These are phyloP conservation scores for Daldinia loculata DNA, from an alignment of 495 filamentous ascomycete genomes.

Conservation along the genomic window DNA sequence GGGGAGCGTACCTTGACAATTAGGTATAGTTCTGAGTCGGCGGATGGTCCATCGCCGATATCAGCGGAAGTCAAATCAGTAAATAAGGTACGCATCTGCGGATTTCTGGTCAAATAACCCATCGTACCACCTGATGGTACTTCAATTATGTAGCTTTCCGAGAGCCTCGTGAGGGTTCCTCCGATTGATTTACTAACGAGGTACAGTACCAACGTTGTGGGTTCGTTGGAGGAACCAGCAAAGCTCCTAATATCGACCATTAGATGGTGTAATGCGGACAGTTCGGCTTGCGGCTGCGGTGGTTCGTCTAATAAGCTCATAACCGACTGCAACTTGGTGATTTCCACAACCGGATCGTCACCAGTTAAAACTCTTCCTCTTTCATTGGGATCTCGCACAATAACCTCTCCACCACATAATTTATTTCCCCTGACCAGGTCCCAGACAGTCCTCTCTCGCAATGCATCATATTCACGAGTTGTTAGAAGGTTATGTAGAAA, in stretches of 20 bases:
- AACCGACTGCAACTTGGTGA: conserved; percentile 88
- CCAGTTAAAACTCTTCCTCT: conserved; percentile 87
- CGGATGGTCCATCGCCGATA: conserved; percentile 77
- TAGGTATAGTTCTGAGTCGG: conserved; percentile 75
- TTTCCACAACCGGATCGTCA: conserved; percentile 90
- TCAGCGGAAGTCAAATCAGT: conserved; percentile 83
- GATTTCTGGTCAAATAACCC: conserved; percentile 63
- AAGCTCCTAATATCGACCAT: conserved; percentile 84
- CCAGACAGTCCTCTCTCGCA: conserved; percentile 92
- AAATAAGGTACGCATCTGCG: conserved; percentile 84
- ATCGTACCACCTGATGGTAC: conserved; percentile 76
- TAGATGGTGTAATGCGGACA: conserved; percentile 81
- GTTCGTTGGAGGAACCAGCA: conserved; percentile 72
- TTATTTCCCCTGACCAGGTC: conserved; percentile 94
- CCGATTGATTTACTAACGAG: conserved; percentile 74
- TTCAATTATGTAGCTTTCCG: conserved; percentile 84
- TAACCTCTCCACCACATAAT: conserved; percentile 86
- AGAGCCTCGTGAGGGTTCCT: conserved; percentile 69
- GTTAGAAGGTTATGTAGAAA: conserved; percentile 94
- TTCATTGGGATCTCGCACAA: conserved; percentile 86
- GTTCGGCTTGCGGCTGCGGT: conserved; percentile 71
- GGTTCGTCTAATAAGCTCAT: conserved; percentile 93
- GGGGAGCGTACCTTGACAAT: conserved; percentile 81
- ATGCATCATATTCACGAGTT: conserved; percentile 73
- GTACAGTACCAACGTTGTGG: conserved; percentile 80